Base-by-base conservation (phyloP, 345 rosid species). In the Murraya paniculata region DNA sequence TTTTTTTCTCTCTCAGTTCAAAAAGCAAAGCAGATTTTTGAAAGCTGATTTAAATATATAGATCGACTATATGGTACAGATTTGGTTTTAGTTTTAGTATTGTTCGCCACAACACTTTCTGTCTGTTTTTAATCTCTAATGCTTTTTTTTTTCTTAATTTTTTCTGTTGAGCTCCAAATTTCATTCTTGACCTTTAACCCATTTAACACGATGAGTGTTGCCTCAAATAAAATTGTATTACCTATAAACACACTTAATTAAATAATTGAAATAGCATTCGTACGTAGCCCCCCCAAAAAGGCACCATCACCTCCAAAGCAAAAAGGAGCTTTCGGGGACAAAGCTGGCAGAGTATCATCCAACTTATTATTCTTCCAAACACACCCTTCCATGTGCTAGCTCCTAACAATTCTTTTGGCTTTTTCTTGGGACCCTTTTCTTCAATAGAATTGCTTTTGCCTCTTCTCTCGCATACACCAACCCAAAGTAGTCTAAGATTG, bases 381-480 rank as follows among this genome's bases (percentile, higher is more conserved):
- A 88, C 78, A 79, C 89, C 88, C 90, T 86, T 92, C 95, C 95
- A 94, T 85, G 86, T 80, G 92, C 94, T 88, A 84, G 74, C 79
- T 35, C 78, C 82, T 89, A 83, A 87, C 88, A 75, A 73, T 86
- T 84, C 86, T 83, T 71, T 91, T 88, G 95, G 88, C 86, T 41
- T 80, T 79, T 86, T 89, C 83, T 79, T 73, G 57, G 4, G 33
- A 45, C 73, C 85, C 80, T 80, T 83, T 86, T 85, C 36, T 87
- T 79, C 82, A 78, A 80, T 84, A 86, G 79, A 86, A 35, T 82
- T 88, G 73, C 83, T 80, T 86, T 84, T 81, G 78, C 79, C 81
- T 56, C 71, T 76, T 76, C 80, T 77, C 67, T 55, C 82, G 62
- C 86, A 75, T 77, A 75, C 82, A 66, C 78, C 72, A 50, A 31